These are phyloP conservation scores for Sedum album DNA, from an alignment of 164 flowering plant species.

Conservation along the genomic window DNA sequence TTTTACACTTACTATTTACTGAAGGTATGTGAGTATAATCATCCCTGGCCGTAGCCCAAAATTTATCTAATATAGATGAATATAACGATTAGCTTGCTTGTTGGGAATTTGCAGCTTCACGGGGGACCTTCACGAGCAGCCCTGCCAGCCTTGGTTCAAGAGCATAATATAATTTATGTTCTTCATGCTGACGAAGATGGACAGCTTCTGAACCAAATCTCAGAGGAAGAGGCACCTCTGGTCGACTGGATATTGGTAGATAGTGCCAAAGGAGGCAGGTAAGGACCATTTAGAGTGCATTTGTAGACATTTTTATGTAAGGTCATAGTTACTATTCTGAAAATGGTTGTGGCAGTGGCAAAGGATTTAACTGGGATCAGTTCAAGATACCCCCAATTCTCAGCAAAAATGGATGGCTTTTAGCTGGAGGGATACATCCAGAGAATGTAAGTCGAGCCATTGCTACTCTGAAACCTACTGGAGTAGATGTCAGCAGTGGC, in stretches of 20 bases:
- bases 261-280: constrained; percentile 90
- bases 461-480: constrained; percentile 58
- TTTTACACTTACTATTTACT: not conserved
- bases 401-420: constrained; percentile 88
- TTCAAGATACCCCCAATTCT: constrained; percentile 62
- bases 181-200: constrained; percentile 84
- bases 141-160: constrained; percentile 39
- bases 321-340: not conserved
- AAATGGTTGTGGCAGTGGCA: constrained; percentile 51
- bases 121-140: constrained; percentile 69
- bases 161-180: constrained; percentile 67
- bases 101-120: constrained; percentile 60
- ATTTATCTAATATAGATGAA: too few species aligned
- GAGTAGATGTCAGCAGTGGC: constrained; percentile 92
- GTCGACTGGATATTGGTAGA: constrained; percentile 90
- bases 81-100: constrained; percentile 8
- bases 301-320: not conserved
- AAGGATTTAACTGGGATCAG: constrained; percentile 80
- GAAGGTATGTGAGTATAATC: too few species aligned
- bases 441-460: constrained; percentile 73
- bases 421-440: constrained; percentile 88
- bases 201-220: constrained; percentile 50
- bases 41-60: too few species aligned
- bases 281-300: constrained; percentile 1
- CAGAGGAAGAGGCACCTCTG: constrained; percentile 57